A percentile compares a stretch with the other conserved stretches of the same genome.
phyloP scores from a whole-genome alignment of 345 rosid species.

The Psidium friedrichsthalianum region DNA sequence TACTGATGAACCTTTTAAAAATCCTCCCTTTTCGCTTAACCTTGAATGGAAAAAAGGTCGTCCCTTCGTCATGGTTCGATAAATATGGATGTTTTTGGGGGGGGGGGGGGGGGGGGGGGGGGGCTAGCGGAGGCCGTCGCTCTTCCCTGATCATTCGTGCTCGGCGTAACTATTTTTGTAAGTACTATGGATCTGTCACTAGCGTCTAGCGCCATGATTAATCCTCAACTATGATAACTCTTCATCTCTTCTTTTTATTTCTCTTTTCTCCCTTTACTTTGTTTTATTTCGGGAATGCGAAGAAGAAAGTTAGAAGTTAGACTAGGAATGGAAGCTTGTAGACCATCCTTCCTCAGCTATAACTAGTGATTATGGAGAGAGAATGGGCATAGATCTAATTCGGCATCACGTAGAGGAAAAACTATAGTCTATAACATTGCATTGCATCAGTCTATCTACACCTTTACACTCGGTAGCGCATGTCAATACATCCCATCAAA shows the following conservation, averaged over 20 bases:
- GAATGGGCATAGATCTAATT: not conserved
- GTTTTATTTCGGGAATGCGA: not conserved
- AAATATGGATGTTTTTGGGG: not conserved
- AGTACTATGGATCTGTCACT: not conserved
- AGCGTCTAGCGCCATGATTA: not conserved
- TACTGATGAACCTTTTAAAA: not conserved
- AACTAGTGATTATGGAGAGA: not conserved
- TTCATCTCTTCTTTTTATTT: not conserved
- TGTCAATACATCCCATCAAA: slow-evolving; percentile 30
- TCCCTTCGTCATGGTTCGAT: not conserved
- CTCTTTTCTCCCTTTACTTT: not conserved
- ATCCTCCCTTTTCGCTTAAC: not conserved
- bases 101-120: no score
- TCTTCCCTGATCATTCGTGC: not conserved
- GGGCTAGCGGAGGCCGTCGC: not conserved
- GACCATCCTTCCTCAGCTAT: not conserved
- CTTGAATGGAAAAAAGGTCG: not conserved
- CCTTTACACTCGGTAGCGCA: slow-evolving; percentile 23
- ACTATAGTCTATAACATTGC: slow-evolving; percentile 12
- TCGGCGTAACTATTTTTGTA: not conserved
- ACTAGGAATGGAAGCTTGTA: not conserved
- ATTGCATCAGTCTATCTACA: slow-evolving; percentile 23
- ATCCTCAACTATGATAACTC: not conserved
- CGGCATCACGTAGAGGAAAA: not conserved
- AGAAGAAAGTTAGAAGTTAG: not conserved